phyloP scores from a whole-genome alignment of 106 monocot genomes.

The Xerophyta viscosa region DNA sequence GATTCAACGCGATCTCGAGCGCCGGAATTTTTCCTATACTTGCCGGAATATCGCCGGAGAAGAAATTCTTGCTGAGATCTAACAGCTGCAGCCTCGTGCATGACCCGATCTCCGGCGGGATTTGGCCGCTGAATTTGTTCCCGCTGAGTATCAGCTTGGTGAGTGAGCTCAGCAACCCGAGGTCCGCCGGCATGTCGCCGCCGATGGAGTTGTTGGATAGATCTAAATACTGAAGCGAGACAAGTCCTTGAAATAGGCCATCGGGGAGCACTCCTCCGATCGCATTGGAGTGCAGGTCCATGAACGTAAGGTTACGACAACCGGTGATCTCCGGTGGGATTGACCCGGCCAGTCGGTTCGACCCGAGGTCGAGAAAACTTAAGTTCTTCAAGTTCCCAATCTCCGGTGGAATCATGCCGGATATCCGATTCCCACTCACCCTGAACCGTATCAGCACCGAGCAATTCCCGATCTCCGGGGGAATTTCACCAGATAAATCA shows the following conservation, averaged over 20 bases:
- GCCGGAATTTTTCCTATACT: conserved; percentile 51
- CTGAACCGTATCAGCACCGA: conserved; percentile 61
- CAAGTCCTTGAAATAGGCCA: conserved; percentile 24
- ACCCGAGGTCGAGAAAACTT: conserved; percentile 69
- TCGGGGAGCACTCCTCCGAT: conserved; percentile 38
- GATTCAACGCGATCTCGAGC: conserved; percentile 68
- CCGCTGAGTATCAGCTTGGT: conserved; percentile 61
- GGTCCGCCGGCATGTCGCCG: conserved; percentile 25
- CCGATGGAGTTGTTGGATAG: conserved; percentile 53
- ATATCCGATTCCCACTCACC: conserved; percentile 45
- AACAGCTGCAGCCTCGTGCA: conserved; percentile 57
- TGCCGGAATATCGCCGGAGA: conserved; percentile 49
- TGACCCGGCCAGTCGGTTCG: conserved; percentile 44
- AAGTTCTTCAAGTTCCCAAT: conserved; percentile 61
- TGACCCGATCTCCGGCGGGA: conserved; percentile 59
- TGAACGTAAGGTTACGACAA: conserved; percentile 73
- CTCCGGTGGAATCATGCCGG: conserved; percentile 59
- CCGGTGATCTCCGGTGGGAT: conserved; percentile 52
- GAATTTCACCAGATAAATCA: conserved; percentile 62
- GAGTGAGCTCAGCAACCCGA: conserved; percentile 43
- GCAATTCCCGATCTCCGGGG: conserved; percentile 68
- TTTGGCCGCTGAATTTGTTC: conserved; percentile 51
- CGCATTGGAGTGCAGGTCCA: conserved; percentile 70
- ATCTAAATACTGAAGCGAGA: conserved; percentile 59
- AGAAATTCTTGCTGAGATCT: conserved; percentile 55